Conservation (phyloP, 2,329 filamentous ascomycete species). For the Phialophora verrucosa region DNA sequence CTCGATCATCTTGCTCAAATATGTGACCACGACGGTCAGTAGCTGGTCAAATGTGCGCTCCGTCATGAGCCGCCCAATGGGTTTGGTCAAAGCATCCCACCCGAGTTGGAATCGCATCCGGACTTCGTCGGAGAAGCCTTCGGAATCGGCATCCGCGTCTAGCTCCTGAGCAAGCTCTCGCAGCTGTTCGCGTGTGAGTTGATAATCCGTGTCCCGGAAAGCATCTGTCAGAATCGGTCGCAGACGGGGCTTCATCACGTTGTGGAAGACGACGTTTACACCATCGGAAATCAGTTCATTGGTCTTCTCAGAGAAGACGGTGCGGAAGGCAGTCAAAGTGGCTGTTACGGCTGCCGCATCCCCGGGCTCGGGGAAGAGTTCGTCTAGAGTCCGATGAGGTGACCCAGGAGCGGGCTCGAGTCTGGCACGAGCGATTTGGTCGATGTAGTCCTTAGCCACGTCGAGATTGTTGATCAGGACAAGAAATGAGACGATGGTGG, state of each 20-base stretch:
- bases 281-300: constrained; percentile 83
- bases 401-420: constrained; percentile 56
- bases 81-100: constrained; percentile 85
- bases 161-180: constrained; percentile 43
- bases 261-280: constrained; percentile 82
- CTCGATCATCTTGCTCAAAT: constrained; percentile 80
- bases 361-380: constrained; percentile 75
- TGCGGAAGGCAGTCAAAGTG: constrained; percentile 64
- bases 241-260: constrained; percentile 83
- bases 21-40: constrained; percentile 72
- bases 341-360: constrained; percentile 74
- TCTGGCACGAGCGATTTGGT: constrained; percentile 77
- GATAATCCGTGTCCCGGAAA: constrained; percentile 91
- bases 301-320: constrained; percentile 76
- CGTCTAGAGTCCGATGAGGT: constrained; percentile 46
- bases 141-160: constrained; percentile 41
- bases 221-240: constrained; percentile 84
- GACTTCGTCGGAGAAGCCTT: constrained; percentile 66
- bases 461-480: constrained; percentile 96
- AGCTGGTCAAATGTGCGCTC: constrained; percentile 75
- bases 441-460: constrained; percentile 86
- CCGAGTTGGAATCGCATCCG: constrained; percentile 78
- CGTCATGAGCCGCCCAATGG: constrained; percentile 84
- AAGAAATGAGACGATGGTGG: constrained; percentile 85
- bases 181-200: constrained; percentile 58